Evolutionary conservation across 2,329 filamentous ascomycete species (phyloP).

Genomic region (Aphanoascus verrucosus): DNA sequence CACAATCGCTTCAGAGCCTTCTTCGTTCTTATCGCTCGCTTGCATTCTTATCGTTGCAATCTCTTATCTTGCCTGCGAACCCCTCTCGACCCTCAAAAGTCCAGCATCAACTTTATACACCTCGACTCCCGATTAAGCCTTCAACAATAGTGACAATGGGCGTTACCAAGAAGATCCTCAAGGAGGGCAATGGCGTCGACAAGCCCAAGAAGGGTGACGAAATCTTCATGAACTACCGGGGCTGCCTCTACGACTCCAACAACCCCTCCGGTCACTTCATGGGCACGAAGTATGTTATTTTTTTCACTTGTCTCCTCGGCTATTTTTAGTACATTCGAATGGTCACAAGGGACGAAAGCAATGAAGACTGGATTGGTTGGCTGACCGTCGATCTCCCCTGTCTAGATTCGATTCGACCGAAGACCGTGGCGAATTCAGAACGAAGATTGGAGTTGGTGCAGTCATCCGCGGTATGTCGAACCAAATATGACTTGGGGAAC

Average conservation of each 20-base stretch:
- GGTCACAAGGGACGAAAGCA: neutral
- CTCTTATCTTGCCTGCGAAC: neutral
- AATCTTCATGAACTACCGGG: constrained; percentile 84
- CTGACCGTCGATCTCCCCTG: constrained; percentile 8
- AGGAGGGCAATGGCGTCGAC: constrained; percentile 51
- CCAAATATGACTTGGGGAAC: neutral
- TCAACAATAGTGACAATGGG: constrained; percentile 43
- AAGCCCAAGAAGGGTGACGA: constrained; percentile 56
- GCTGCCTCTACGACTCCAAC: constrained; percentile 62
- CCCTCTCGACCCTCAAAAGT: neutral
- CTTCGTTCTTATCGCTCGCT: neutral
- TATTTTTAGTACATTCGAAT: neutral
- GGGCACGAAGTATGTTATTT: constrained; percentile 64
- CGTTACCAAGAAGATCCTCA: constrained; percentile 57
- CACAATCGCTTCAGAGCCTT: neutral
- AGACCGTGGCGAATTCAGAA: constrained; percentile 60
- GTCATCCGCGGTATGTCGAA: constrained; percentile 67
- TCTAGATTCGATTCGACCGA: constrained; percentile 79
- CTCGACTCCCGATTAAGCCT: no score
- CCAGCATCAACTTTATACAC: neutral
- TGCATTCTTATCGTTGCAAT: neutral
- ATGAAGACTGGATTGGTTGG: neutral
- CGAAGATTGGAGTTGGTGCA: constrained; percentile 66
- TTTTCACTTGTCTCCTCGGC: neutral
- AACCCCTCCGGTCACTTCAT: constrained; percentile 50